A percentile compares a stretch with the other conserved stretches of the same genome.
Conservation (phyloP, 129 eudicot genomes). For the Mikania micrantha region DNA sequence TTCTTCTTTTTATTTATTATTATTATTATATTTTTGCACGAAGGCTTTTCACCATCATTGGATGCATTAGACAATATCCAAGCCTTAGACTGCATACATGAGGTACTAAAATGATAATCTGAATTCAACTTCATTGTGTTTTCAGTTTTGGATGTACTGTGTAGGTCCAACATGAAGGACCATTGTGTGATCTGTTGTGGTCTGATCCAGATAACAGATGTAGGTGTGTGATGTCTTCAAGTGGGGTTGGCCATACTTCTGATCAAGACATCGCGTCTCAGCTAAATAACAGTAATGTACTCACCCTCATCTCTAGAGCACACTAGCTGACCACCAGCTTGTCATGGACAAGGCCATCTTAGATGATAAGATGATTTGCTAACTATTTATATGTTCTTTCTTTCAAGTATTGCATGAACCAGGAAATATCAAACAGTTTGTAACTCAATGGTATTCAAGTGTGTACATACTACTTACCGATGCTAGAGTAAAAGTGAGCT, state of each 20-base stretch:
- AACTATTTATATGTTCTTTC: too few relatives aligned
- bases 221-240: slow-evolving; percentile 80
- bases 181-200: slow-evolving; percentile 86
- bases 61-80: slow-evolving; percentile 54
- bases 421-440: too few relatives aligned
- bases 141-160: background rate
- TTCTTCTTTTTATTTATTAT: too few relatives aligned
- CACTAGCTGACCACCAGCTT: slow-evolving; percentile 79
- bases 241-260: slow-evolving; percentile 78
- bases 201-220: slow-evolving; percentile 83
- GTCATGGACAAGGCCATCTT: too few relatives aligned
- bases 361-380: too few relatives aligned
- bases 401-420: too few relatives aligned
- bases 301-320: slow-evolving; percentile 70
- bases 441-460: too few relatives aligned
- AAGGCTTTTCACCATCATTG: background rate
- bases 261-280: slow-evolving; percentile 76
- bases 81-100: slow-evolving; percentile 82
- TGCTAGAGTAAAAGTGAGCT: too few relatives aligned
- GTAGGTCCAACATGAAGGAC: slow-evolving; percentile 83
- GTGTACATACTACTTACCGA: too few relatives aligned
- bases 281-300: slow-evolving; percentile 80
- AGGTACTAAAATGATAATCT: slow-evolving; percentile 30
- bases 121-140: background rate
- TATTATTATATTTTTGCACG: too few relatives aligned